These are phyloP conservation scores for Pyricularia pennisetigena DNA, from an alignment of 2,329 filamentous ascomycete species.

Conservation along the genomic window DNA sequence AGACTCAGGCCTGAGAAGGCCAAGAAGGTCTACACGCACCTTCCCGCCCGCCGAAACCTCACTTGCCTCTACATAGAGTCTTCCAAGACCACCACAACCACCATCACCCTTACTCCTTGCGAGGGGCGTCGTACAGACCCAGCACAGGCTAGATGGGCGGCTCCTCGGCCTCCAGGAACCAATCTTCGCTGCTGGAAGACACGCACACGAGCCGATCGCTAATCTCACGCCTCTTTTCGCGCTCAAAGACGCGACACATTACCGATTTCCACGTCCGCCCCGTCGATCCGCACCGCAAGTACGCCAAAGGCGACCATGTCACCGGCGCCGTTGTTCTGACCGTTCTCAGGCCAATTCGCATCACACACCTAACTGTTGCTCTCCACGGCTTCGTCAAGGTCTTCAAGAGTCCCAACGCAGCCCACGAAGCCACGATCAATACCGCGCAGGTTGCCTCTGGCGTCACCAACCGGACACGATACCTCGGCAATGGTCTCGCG, in stretches of 20 bases:
- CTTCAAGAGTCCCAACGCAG: constrained; percentile 57
- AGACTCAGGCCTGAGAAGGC: not conserved
- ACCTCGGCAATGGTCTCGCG: constrained; percentile 69
- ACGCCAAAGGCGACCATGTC: constrained; percentile 65
- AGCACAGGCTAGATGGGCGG: constrained; percentile 32
- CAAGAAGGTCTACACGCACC: not conserved
- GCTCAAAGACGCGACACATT: constrained; percentile 52
- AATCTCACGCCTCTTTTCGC: constrained; percentile 37
- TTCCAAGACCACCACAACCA: not conserved
- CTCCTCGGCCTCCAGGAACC: constrained; percentile 28
- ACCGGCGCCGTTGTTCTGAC: constrained; percentile 63
- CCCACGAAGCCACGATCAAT: constrained; percentile 30
- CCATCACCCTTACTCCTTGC: not conserved
- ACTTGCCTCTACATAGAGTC: not conserved
- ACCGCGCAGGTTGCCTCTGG: constrained; percentile 27
- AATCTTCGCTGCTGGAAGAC: constrained; percentile 27
- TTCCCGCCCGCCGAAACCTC: not conserved
- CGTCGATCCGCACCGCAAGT: constrained; percentile 68
- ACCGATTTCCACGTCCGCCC: constrained; percentile 71
- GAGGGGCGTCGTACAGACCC: constrained; percentile 3
- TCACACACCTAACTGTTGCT: constrained; percentile 72
- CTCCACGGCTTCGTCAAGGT: constrained; percentile 73
- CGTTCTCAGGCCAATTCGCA: constrained; percentile 62
- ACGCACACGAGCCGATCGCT: constrained; percentile 12
- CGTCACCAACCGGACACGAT: constrained; percentile 31